Conservation (phyloP, 805 yeast species). For the Phaffomyces thermotolerans region DNA sequence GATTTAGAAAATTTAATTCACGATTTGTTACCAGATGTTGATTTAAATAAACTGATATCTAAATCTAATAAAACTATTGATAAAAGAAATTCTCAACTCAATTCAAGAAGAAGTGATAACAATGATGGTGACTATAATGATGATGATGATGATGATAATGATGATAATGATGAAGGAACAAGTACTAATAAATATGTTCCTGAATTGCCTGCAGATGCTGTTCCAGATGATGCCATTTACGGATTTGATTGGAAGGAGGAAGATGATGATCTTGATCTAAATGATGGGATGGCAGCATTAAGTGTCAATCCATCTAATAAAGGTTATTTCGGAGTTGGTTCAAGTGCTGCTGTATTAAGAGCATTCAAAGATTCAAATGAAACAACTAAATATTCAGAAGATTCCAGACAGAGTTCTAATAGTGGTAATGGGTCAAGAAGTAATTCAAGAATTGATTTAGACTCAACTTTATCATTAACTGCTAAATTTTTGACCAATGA, state of each 20-base stretch:
- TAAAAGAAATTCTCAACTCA: slow-evolving; percentile 1
- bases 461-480: slow-evolving; percentile 21
- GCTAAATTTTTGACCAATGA: slow-evolving; percentile 27
- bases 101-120: not conserved
- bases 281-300: slow-evolving; percentile 63
- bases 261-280: slow-evolving; percentile 30
- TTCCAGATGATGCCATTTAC: slow-evolving; percentile 38
- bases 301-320: slow-evolving; percentile 43
- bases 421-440: slow-evolving; percentile 17
- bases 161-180: not conserved
- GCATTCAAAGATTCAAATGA: slow-evolving; percentile 34
- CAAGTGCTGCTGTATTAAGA: slow-evolving; percentile 49
- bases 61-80: slow-evolving; percentile 8
- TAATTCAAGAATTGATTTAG: slow-evolving; percentile 20
- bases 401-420: slow-evolving; percentile 11
- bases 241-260: slow-evolving; percentile 59
- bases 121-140: not conserved
- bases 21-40: slow-evolving; percentile 39
- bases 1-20: slow-evolving; percentile 38
- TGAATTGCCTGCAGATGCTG: slow-evolving; percentile 26
- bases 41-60: slow-evolving; percentile 33
- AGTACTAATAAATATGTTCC: slow-evolving; percentile 18
- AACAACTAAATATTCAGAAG: slow-evolving; percentile 11
- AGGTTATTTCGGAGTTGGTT: slow-evolving; percentile 62
- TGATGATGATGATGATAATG: not conserved